Conservation (phyloP, 257 asterid genomes). For the Nicotiana attenuata region DNA sequence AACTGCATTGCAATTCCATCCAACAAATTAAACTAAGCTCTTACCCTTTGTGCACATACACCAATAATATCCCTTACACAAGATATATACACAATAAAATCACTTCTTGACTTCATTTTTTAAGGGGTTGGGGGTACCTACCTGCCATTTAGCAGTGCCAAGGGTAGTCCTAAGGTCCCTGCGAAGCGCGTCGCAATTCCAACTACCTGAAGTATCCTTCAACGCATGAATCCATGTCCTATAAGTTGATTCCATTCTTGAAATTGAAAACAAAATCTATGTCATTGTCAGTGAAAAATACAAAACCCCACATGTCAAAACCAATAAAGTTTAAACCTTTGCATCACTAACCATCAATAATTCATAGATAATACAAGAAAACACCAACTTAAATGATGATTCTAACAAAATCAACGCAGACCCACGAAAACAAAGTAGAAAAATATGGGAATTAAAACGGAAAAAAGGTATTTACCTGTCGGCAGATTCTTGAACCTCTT, state of each 20-base stretch:
- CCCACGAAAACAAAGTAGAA: background rate
- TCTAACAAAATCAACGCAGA: background rate
- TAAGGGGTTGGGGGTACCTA: background rate
- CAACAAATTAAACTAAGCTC: slow-evolving; percentile 7
- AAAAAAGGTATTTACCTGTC: slow-evolving; percentile 47
- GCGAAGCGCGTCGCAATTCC: slow-evolving; percentile 71
- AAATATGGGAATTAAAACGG: background rate
- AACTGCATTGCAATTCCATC: slow-evolving; percentile 45
- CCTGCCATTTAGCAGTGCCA: slow-evolving; percentile 99
- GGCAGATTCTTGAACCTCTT: slow-evolving; percentile 94
- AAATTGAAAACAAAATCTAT: slow-evolving; percentile 4
- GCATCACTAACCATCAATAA: background rate
- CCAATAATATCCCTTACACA: background rate
- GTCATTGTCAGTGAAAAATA: background rate
- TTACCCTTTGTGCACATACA: background rate
- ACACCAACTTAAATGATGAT: background rate
- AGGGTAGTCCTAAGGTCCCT: slow-evolving; percentile 73
- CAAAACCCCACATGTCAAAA: background rate
- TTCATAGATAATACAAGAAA: background rate
- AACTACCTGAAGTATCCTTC: slow-evolving; percentile 50
- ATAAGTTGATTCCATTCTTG: slow-evolving; percentile 91
- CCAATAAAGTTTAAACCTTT: background rate
- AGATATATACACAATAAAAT: background rate
- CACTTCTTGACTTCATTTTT: background rate
- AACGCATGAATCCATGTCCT: slow-evolving; percentile 77